Base-by-base conservation (phyloP, 2,329 filamentous ascomycete genomes). In the Penicillium sp. region DNA sequence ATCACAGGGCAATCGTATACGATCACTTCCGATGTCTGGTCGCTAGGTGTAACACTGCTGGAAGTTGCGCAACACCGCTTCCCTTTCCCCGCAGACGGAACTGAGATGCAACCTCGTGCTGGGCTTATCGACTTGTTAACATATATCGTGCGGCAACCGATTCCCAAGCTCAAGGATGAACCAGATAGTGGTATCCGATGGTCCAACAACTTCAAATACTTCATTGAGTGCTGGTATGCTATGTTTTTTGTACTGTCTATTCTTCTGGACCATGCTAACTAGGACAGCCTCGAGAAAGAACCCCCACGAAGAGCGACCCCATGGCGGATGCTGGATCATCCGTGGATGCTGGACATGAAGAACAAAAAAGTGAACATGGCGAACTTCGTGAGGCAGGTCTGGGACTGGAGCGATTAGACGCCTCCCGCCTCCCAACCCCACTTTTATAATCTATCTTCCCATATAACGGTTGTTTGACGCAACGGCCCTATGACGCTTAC, bases 31-130 rank as follows among this genome's bases (percentile, higher is more conserved):
- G 95, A 99, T 71, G 95, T 99, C 60, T 99, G 95, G 95, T 97
- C 93, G 47, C 89, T 97, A 7, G 95, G 95, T 66, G 95, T 99
- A 58, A 98, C 95, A 1, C 81, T 99, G 54, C 88, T 99, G n/a
- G 95, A 99, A 81, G 95, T 99, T n/a, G 95, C 95, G 45, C 95
- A 99, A 76, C 93, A 99, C 78, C 90, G 95, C 58, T 99, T 99
- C 83, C 95, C 95, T 2, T 99, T 99, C 86, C 94, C 94, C 3
- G 94, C 94, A 7, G 95, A 98, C 73, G 94, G 94, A 57, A 96
- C 93, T 5, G 93, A 97, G 78, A 93, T 95, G 89, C 93, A 97
- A 75, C 94, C 94, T 17, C 88, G 91, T 64, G 94, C 95, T 45
- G 93, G 93, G 9, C 82, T 98, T 65, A 98, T 99, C 70, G 95